Conservation (phyloP, 2,329 filamentous ascomycete genomes). For the Sordariomycetes sp. region DNA sequence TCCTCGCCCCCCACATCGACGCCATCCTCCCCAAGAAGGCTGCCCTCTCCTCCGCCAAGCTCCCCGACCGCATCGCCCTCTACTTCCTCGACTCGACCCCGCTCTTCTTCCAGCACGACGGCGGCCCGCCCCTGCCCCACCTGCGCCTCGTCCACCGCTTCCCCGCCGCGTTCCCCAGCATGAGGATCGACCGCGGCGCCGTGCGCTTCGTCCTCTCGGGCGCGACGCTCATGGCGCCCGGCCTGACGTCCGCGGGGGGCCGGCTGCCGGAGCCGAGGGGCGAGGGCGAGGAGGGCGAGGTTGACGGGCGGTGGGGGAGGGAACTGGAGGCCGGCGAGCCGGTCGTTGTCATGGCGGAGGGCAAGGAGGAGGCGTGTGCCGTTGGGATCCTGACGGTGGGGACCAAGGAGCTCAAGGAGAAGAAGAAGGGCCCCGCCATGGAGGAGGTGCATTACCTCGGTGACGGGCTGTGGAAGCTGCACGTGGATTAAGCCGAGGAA, state of each 20-base stretch:
- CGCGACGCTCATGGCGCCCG: conserved; percentile 91
- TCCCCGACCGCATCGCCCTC: conserved; percentile 79
- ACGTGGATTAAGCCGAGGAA: conserved; percentile 23
- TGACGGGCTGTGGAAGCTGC: conserved; percentile 79
- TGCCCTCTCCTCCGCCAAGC: conserved; percentile 79
- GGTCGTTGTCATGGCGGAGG: conserved; percentile 83
- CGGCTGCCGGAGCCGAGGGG: conserved; percentile 49
- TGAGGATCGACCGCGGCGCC: conserved; percentile 88
- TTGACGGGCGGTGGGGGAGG: conserved; percentile 42
- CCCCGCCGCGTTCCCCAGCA: conserved; percentile 66
- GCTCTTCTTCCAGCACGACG: conserved; percentile 80
- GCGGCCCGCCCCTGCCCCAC: conserved; percentile 71
- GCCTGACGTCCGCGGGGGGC: conserved; percentile 73
- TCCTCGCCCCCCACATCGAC: conserved; percentile 78
- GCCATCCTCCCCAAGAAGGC: conserved; percentile 92
- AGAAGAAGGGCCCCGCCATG: conserved; percentile 87
- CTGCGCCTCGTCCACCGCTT: conserved; percentile 82
- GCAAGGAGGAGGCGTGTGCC: conserved; percentile 82
- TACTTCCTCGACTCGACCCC: conserved; percentile 70
- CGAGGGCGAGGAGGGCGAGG: conserved; percentile 17
- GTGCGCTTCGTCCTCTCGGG: conserved; percentile 93
- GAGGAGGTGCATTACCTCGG: conserved; percentile 90
- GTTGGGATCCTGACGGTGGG: conserved; percentile 74
- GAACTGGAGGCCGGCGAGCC: conserved; percentile 71
- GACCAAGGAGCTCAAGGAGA: conserved; percentile 84